Evolutionary conservation across 441 rosid genomes (phyloP).

Genomic region (Brassica balearica): DNA sequence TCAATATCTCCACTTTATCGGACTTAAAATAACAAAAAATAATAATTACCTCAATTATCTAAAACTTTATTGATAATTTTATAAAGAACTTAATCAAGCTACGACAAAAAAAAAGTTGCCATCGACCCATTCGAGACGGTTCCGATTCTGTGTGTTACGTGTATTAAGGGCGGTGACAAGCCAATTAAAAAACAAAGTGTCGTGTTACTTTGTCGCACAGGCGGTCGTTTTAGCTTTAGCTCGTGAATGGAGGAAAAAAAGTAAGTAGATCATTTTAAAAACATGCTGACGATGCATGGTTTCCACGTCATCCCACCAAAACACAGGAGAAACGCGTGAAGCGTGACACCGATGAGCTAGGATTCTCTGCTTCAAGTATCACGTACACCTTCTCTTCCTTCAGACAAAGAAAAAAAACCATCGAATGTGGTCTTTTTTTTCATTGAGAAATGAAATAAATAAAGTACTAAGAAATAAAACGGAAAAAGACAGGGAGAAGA

Average conservation of each 20-base stretch:
- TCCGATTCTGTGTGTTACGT: conserved; percentile 36
- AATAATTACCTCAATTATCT: conserved; percentile 19
- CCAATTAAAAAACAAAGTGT: conserved; percentile 23
- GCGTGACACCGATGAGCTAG: conserved; percentile 57
- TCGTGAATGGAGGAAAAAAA: conserved; percentile 36
- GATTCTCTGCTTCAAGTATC: conserved; percentile 21
- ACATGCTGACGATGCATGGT: conserved; percentile 56
- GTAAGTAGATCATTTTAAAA: conserved; percentile 42
- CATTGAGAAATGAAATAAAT: conserved; percentile 22
- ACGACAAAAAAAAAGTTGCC: conserved; percentile 15
- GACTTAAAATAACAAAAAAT: background rate
- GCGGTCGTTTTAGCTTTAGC: conserved; percentile 29
- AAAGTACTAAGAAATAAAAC: background rate
- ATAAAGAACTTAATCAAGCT: conserved; percentile 10
- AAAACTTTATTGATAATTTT: conserved; percentile 14
- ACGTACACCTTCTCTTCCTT: conserved; percentile 44
- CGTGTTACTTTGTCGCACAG: conserved; percentile 31
- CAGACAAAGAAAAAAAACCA: background rate
- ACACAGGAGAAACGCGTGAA: conserved; percentile 55
- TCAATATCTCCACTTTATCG: conserved; percentile 25
- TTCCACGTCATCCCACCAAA: conserved; percentile 64
- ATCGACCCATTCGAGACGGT: conserved; percentile 39
- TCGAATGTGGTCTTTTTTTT: conserved; percentile 1
- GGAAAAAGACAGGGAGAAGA: conserved; percentile 23
- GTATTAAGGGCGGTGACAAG: conserved; percentile 31